Conservation (phyloP, 495 filamentous ascomycete genomes). For the Hyaloscypha bicolor region DNA sequence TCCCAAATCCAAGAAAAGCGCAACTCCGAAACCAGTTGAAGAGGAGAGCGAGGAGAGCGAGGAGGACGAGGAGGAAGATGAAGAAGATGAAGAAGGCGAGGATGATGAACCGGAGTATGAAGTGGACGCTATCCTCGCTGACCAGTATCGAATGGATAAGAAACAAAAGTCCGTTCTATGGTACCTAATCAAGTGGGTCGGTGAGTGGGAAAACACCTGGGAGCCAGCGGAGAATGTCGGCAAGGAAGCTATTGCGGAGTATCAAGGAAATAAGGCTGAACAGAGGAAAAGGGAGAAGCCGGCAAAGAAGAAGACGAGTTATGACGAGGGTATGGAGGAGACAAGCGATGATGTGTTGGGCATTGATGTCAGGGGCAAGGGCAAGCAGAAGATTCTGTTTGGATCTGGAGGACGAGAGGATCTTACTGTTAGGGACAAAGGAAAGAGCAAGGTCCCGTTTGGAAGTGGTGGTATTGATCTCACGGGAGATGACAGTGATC, state of each 20-base stretch:
- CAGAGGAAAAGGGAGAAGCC: not conserved
- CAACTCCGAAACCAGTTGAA: not conserved
- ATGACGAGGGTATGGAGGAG: not conserved
- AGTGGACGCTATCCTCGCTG: slow-evolving; percentile 18
- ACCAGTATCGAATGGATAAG: slow-evolving; percentile 5
- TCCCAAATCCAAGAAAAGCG: not conserved
- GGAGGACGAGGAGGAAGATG: too few relatives aligned
- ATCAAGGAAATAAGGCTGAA: slow-evolving; percentile 2
- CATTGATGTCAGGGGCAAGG: not conserved
- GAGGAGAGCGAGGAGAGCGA: too few relatives aligned
- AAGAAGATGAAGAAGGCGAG: slow-evolving; percentile 7
- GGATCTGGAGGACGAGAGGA: not conserved
- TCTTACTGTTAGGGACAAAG: not conserved
- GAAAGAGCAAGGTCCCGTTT: not conserved
- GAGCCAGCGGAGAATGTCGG: slow-evolving; percentile 27
- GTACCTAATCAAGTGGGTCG: slow-evolving; percentile 30
- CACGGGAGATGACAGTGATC: not conserved
- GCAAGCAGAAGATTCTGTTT: not conserved
- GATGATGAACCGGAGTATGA: slow-evolving; percentile 14
- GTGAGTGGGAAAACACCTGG: slow-evolving; percentile 24
- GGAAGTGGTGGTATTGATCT: not conserved
- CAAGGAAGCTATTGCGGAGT: slow-evolving; percentile 4
- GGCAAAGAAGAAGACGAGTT: not conserved
- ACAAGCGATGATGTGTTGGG: not conserved
- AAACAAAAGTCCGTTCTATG: not conserved